These are phyloP conservation scores for Solidago caesia DNA, from an alignment of 129 eudicot genomes.

Conservation along the genomic window DNA sequence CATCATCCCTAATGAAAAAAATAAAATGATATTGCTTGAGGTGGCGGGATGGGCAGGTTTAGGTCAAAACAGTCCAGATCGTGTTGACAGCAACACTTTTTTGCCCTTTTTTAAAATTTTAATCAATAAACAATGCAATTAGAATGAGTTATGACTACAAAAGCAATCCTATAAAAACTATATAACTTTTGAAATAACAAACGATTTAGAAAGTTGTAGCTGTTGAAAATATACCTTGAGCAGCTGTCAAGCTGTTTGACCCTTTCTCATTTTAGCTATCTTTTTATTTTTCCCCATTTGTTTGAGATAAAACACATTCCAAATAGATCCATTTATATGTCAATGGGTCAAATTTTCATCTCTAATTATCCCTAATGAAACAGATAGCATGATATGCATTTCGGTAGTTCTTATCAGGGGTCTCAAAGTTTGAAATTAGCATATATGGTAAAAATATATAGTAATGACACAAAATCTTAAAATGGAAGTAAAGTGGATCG, in stretches of 20 bases:
- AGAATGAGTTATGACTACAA: too few species aligned
- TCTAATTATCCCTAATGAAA: conserved; percentile 12
- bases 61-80: not conserved
- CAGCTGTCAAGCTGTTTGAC: not conserved
- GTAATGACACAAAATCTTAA: not conserved
- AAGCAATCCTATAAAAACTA: too few species aligned
- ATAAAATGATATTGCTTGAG: not conserved
- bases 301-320: not conserved
- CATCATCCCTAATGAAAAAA: not conserved
- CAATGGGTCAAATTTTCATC: not conserved
- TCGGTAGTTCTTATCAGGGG: not conserved
- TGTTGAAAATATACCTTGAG: too few species aligned
- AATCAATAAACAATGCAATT: too few species aligned
- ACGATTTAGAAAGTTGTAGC: too few species aligned
- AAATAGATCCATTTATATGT: not conserved
- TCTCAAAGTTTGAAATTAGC: not conserved
- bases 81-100: too few species aligned
- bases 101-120: too few species aligned
- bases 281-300: not conserved
- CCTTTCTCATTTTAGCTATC: not conserved
- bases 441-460: not conserved
- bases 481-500: not conserved
- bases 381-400: conserved; percentile 2
- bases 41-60: not conserved
- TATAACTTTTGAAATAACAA: too few species aligned